phyloP scores from a whole-genome alignment of 176 grass and related monocot species.

The Tillandsia fasciculata region DNA sequence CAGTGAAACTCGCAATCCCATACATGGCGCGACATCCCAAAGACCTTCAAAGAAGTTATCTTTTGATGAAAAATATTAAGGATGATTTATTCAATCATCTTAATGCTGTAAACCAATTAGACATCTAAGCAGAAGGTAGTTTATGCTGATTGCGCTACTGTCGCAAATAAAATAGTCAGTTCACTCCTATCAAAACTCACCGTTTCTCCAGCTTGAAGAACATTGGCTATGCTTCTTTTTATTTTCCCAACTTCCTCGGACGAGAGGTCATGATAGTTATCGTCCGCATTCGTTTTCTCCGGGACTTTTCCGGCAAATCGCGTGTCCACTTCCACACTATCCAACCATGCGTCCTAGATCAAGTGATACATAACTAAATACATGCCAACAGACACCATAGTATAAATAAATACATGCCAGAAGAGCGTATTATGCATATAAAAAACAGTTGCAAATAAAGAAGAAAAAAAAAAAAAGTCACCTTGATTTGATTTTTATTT shows the following conservation, averaged over 20 bases:
- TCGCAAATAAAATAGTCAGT: too few relatives aligned
- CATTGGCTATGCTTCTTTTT: slow-evolving; percentile 77
- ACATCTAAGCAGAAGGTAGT: background rate
- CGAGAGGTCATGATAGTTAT: slow-evolving; percentile 74
- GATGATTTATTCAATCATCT: too few relatives aligned
- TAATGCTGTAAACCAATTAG: too few relatives aligned
- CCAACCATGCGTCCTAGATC: slow-evolving; percentile 88
- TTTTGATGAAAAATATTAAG: too few relatives aligned
- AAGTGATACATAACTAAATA: slow-evolving; percentile 17
- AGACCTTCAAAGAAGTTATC: background rate
- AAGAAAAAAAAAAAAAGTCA: slow-evolving; percentile 18
- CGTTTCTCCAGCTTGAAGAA: slow-evolving; percentile 78
- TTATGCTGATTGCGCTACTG: too few relatives aligned
- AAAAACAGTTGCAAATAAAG: too few relatives aligned
- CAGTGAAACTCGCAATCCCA: background rate
- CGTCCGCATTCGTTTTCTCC: slow-evolving; percentile 38
- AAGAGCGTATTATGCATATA: too few relatives aligned
- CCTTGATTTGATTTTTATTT: slow-evolving; percentile 75
- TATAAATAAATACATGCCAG: background rate
- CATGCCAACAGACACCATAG: slow-evolving; percentile 2
- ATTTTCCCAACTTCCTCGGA: slow-evolving; percentile 78
- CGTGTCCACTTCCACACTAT: slow-evolving; percentile 58
- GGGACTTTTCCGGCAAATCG: slow-evolving; percentile 31
- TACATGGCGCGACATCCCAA: background rate
- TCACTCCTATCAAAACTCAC: slow-evolving; percentile 23